Evolutionary conservation across 345 rosid genomes (phyloP).

Genomic region (Bruguiera parviflora): DNA sequence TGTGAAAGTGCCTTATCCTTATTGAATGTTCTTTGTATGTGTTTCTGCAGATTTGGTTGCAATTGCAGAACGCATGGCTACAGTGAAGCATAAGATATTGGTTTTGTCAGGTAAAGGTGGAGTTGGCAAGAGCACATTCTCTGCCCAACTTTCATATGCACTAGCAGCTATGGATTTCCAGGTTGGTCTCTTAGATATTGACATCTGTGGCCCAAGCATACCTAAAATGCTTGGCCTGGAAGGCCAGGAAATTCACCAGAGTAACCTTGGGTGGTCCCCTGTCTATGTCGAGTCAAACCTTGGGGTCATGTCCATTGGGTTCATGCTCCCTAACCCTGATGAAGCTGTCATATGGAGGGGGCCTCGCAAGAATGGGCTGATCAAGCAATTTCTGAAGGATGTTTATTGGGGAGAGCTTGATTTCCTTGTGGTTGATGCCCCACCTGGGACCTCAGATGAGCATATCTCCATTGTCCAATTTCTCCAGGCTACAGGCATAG

Average conservation of each 20-base stretch:
- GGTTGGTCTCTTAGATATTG: conserved; percentile 87
- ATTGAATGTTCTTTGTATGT: background rate
- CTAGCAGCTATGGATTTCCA: conserved; percentile 83
- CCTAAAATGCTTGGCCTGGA: conserved; percentile 96
- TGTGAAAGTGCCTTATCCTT: background rate
- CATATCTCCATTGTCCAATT: conserved; percentile 91
- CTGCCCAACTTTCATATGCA: conserved; percentile 85
- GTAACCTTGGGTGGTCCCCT: conserved; percentile 99
- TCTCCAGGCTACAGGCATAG: conserved; percentile 78
- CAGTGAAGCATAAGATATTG: conserved; percentile 87
- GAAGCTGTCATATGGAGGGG: conserved; percentile 99
- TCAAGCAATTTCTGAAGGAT: conserved; percentile 88
- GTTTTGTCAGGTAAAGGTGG: conserved; percentile 95
- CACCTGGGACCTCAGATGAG: conserved; percentile 96
- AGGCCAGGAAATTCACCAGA: conserved; percentile 93
- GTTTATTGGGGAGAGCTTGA: conserved; percentile 94
- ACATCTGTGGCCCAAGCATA: conserved; percentile 94
- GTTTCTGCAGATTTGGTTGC: conserved; percentile 71
- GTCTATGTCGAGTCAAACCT: conserved; percentile 91
- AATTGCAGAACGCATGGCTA: conserved; percentile 90
- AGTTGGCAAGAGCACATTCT: conserved; percentile 95
- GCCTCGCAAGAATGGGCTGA: conserved; percentile 85
- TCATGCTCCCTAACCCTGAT: conserved; percentile 91
- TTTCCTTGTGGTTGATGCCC: conserved; percentile 88
- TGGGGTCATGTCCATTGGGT: conserved; percentile 96